phyloP scores from a whole-genome alignment of 441 rosid species.

The Populus tomentosa region DNA sequence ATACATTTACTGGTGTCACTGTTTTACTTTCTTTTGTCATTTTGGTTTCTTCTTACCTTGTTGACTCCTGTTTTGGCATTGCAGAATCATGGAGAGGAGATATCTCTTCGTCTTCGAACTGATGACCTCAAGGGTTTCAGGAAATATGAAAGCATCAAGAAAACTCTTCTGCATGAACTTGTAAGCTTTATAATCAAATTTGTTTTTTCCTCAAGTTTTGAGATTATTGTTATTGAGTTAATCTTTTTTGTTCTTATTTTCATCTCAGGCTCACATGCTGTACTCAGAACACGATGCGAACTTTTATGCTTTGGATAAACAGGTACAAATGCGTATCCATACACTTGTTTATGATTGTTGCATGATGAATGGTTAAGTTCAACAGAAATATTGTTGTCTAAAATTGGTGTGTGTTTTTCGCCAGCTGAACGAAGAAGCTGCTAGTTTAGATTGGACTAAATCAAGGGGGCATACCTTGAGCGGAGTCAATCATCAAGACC shows the following conservation, averaged over 20 bases:
- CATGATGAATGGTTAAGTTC: neutral
- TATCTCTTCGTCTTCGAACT: constrained; percentile 91
- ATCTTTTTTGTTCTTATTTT: constrained; percentile 17
- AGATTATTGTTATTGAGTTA: constrained; percentile 5
- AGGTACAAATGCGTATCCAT: constrained; percentile 41
- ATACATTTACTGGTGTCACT: neutral
- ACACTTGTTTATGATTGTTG: neutral
- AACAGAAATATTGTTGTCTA: constrained; percentile 4
- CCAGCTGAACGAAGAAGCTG: constrained; percentile 89
- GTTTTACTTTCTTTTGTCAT: neutral
- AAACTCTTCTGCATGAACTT: constrained; percentile 93
- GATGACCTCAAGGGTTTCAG: constrained; percentile 95
- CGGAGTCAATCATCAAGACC: constrained; percentile 29
- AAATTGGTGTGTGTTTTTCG: constrained; percentile 6
- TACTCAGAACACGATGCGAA: constrained; percentile 85
- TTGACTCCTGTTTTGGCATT: constrained; percentile 23
- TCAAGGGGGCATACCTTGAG: constrained; percentile 65
- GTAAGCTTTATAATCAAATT: constrained; percentile 38
- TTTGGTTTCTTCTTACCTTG: neutral
- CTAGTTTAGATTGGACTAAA: constrained; percentile 88
- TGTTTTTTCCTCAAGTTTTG: neutral
- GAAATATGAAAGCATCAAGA: constrained; percentile 88
- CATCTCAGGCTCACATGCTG: constrained; percentile 91
- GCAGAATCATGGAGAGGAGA: constrained; percentile 96
- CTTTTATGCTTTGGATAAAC: constrained; percentile 78